Evolutionary conservation across 2,329 filamentous ascomycete species (phyloP), one percentile per base, ranked within the genome.

Genomic region (Penicillium oxalicum): DNA sequence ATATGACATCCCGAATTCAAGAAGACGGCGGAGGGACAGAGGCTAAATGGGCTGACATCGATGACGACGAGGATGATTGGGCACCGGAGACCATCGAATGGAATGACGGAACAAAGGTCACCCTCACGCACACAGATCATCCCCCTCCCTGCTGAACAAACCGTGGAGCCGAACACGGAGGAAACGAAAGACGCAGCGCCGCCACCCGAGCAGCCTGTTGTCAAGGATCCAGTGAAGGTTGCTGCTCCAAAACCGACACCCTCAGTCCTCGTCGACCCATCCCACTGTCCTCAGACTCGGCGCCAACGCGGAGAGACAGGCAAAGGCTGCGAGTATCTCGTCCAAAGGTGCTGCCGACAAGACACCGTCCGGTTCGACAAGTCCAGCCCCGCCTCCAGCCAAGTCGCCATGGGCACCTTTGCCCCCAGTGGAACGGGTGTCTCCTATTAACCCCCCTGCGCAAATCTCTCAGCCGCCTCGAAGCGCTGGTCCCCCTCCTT

Each of bases 331-430:
- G 29, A 66, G 63, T 45, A 63, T 76, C 29, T 70, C 72, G 9
- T 63, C 72, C 4, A 79, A 77, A 57, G 75, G 75, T n/a, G 66
- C 73, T 11, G 71, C 70, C 28, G 79, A 81, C 13, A 82, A 79
- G 59, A 70, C 74, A 9, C 74, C 74, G 0, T 63, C 79, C 25
- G 73, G 67, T 24, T 69, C 70, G 26, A 72, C 71, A 47, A 70
- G 65, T 44, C 64, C 68, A 26, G 70, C 70, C 27, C 80, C 85
- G 7, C 77, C 83, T 1, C 86, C 89, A 0, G 79, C 84, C 26
- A 96, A 95, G 65, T 96, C 91, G 4, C 91, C 91, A 4, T 97
- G 91, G 91, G 91, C 91, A 25, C 66, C 85, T 32, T 72, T 97
- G 27, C 91, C 91, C 11, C 88, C 89, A 0, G 80, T 96, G 5